These are phyloP conservation scores for Microstegium vimineum DNA, from an alignment of 176 grass and related monocot species.

Conservation along the genomic window DNA sequence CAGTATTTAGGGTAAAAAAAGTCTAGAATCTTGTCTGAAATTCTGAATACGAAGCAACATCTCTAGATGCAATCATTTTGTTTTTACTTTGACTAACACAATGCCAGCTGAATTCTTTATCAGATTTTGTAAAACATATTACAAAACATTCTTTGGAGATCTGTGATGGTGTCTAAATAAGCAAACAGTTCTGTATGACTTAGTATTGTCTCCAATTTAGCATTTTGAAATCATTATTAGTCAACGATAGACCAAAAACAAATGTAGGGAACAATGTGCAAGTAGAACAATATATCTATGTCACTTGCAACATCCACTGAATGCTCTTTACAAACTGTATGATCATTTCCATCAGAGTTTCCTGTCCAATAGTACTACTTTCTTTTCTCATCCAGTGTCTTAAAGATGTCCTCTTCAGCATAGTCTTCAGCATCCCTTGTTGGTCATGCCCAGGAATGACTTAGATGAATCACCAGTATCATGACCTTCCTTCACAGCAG, in stretches of 20 bases:
- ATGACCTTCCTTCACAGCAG: constrained; percentile 16
- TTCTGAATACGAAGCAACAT: not conserved
- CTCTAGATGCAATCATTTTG: not conserved
- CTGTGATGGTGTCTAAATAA: not conserved
- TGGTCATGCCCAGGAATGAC: constrained; percentile 45
- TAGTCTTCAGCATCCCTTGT: constrained; percentile 77
- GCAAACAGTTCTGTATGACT: not conserved
- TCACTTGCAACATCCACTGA: constrained; percentile 68
- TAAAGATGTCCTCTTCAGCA: constrained; percentile 75
- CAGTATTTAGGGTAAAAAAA: not conserved
- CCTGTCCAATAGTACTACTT: constrained; percentile 29
- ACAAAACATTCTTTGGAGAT: not conserved
- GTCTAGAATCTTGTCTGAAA: not conserved
- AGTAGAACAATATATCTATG: constrained; percentile 2
- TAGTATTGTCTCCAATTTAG: not conserved
- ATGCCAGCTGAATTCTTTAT: not conserved
- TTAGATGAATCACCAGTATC: constrained; percentile 30
- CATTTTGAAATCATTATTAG: not conserved
- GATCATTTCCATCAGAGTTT: constrained; percentile 30
- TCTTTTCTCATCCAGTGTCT: constrained; percentile 72
- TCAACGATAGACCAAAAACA: not conserved
- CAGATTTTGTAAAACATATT: not conserved
- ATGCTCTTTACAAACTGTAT: constrained; percentile 31
- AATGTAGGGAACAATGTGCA: not conserved
- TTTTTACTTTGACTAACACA: not conserved